Evolutionary conservation across 2,329 filamentous ascomycete species (phyloP).

Genomic region (Trichophyton mentagrophytes): DNA sequence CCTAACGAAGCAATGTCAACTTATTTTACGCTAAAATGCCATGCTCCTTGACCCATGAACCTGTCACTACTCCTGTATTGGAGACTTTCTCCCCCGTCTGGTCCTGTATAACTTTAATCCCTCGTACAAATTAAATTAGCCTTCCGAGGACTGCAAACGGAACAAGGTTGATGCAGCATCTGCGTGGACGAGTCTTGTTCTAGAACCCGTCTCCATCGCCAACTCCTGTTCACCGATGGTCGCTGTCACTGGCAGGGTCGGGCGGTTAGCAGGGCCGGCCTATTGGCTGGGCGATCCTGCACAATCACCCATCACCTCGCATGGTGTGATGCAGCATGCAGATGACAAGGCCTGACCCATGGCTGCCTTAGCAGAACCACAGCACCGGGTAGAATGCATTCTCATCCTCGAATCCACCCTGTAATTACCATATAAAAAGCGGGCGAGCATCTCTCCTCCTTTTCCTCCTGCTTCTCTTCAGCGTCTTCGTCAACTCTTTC

Average conservation of each 20-base stretch:
- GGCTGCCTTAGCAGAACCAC: not conserved
- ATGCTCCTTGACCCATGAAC: not conserved
- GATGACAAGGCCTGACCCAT: not conserved
- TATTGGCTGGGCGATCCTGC: not conserved
- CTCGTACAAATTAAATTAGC: not conserved
- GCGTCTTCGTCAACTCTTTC: not conserved
- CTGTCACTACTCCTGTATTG: no score
- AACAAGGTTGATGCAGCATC: not conserved
- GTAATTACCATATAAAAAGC: not conserved
- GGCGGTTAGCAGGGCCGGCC: not conserved
- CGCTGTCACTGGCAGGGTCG: not conserved
- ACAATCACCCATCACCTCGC: not conserved
- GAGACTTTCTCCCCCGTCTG: not conserved
- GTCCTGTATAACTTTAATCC: not conserved
- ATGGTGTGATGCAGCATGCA: not conserved
- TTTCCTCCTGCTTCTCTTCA: not conserved
- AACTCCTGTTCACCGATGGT: not conserved
- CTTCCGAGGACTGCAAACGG: not conserved
- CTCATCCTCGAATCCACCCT: not conserved
- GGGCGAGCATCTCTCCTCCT: no score
- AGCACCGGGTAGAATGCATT: not conserved
- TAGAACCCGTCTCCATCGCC: not conserved
- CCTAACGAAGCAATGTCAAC: conserved; percentile 2
- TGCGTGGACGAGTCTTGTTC: not conserved
- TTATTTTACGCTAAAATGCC: not conserved